Base-by-base conservation (phyloP, 176 grass and related monocot genomes). In the Aegilops umbellulata region DNA sequence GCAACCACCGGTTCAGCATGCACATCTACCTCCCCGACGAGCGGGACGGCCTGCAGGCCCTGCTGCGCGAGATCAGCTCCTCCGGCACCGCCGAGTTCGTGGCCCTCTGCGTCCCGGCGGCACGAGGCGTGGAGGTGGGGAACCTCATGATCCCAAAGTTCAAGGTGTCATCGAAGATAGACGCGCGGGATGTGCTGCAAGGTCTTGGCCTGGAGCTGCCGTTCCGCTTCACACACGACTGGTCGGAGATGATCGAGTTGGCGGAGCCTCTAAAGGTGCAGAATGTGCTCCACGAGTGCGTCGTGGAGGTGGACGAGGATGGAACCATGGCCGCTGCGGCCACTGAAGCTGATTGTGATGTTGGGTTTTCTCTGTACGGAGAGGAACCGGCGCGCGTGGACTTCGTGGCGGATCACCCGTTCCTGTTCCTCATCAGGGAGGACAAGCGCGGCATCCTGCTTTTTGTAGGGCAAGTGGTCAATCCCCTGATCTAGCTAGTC, bases 321-420 rank as follows among this genome's bases (percentile, higher is more conserved):
- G 88, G 91, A 3, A 93, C 88, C 3, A 72, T 81, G 20, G 91
- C 91, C 14, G 69, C 91, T 23, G 84, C 91, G 3, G 70, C 69
- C 5, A 81, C 78, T 15, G 58, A 23, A 6, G 35, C 8, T 0
- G 38, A 26, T 17, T 35, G 8, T 62, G 3, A 5, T 27, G 19
- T 12, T 46, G 69, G 78, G 1, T 61, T 2, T 31, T 69, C 23
- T 4, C 11, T 47, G n/a, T 11, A 44, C 12, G 12, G n/a, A 6
- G 71, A 47, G 13, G 71, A 74, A 23, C 71, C 71, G 14, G 4
- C n/a, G 0, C 3, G 26, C 4, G 46, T 76, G 24, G 79, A 90
- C 39, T 90, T 90, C 23, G 78, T 86, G 4, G 78, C 78, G 1
- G 83, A 90, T 17, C 88, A 90, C 38, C 83, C 83, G 0, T 90